Conservation (phyloP, 306 rosid species). For the Prunus padus region DNA sequence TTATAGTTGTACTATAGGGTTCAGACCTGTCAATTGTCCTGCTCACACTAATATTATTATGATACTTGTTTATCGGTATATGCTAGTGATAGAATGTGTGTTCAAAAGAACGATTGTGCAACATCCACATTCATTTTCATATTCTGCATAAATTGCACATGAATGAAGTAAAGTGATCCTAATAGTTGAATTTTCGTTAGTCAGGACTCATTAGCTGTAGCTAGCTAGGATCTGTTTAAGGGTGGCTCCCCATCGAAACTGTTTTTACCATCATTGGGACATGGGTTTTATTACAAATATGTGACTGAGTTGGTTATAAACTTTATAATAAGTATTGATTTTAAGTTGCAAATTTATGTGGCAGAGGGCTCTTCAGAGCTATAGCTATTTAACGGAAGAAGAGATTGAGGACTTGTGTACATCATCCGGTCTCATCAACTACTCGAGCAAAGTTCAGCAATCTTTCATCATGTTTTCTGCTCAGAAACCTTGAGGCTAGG, state of each 20-base stretch:
- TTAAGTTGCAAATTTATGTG: constrained; percentile 8
- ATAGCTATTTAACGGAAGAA: constrained; percentile 49
- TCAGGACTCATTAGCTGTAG: not conserved
- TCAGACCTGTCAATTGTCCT: constrained; percentile 6
- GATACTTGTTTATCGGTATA: not conserved
- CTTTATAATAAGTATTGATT: constrained; percentile 16
- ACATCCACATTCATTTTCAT: not conserved
- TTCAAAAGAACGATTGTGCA: not conserved
- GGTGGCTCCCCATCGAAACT: not conserved
- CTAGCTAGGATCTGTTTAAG: not conserved
- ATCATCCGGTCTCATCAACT: constrained; percentile 81
- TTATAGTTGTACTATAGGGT: not conserved
- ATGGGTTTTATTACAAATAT: not conserved
- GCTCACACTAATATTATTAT: too few species aligned
- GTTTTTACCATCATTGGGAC: not conserved
- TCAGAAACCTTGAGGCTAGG: constrained; percentile 55
- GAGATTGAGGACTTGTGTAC: constrained; percentile 70
- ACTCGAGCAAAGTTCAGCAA: constrained; percentile 62
- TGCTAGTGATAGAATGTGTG: not conserved
- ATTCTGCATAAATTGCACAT: not conserved
- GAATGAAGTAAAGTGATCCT: not conserved
- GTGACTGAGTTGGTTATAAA: constrained; percentile 10
- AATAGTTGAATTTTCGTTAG: not conserved
- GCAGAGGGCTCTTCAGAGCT: constrained; percentile 50
- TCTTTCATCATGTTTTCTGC: constrained; percentile 80